These are phyloP conservation scores for Tagetes patula DNA, from an alignment of 129 eudicot species.

Conservation along the genomic window DNA sequence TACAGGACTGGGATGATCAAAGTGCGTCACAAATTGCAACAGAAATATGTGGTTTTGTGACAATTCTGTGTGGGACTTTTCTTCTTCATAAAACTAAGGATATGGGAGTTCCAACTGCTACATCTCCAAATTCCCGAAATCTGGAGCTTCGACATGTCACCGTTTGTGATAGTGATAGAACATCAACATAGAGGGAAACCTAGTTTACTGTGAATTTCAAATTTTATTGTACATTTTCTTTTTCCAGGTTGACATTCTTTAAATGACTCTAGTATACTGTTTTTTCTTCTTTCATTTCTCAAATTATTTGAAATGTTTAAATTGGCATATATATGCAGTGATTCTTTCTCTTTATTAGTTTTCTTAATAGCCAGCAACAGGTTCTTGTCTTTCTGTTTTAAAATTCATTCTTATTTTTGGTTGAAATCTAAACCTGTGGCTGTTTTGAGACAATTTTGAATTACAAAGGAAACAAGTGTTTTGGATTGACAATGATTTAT, in stretches of 20 bases:
- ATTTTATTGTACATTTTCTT: constrained; percentile 17
- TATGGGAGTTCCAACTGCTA: constrained; percentile 44
- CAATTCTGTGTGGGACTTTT: constrained; percentile 83
- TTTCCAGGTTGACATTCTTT: constrained; percentile 15
- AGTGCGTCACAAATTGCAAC: constrained; percentile 58
- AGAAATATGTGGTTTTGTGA: constrained; percentile 68
- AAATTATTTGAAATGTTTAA: not conserved
- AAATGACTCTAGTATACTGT: not conserved
- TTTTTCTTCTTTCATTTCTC: not conserved
- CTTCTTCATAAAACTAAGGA: constrained; percentile 82
- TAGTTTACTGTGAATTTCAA: not conserved
- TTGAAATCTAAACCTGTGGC: not conserved
- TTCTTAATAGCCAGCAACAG: not conserved
- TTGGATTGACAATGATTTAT: not conserved
- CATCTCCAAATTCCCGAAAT: constrained; percentile 25
- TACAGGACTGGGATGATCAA: constrained; percentile 76
- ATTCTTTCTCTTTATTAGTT: not conserved
- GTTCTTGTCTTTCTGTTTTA: not conserved
- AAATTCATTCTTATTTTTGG: not conserved
- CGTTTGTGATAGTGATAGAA: constrained; percentile 17
- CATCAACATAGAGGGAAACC: not conserved
- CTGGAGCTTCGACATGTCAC: constrained; percentile 25
- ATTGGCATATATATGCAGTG: not conserved
- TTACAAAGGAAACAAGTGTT: not conserved
- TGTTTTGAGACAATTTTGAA: not conserved